phyloP scores from a whole-genome alignment of 2,329 filamentous ascomycete species.

The Arachnomyces sp. region DNA sequence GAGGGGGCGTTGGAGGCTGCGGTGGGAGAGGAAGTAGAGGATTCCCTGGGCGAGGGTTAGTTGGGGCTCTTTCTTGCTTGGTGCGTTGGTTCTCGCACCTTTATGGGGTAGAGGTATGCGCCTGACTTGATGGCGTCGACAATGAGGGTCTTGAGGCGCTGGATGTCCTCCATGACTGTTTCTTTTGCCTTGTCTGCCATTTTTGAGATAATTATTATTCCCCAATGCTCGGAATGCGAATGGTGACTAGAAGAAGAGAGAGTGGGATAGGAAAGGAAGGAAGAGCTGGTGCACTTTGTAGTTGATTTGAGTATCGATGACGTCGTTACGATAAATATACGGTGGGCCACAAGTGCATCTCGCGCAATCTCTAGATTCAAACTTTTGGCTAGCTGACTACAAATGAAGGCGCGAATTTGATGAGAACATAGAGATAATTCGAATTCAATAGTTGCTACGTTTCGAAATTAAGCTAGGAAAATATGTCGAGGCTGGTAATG shows the following conservation, averaged over 20 bases:
- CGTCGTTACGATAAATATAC: too few species aligned
- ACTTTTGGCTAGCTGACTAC: too few species aligned
- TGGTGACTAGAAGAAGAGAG: too few species aligned
- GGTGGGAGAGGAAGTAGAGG: slow-evolving; percentile 51
- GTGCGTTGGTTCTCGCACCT: slow-evolving; percentile 31
- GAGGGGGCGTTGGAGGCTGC: slow-evolving; percentile 52
- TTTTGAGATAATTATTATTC: neutral
- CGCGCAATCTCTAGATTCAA: too few species aligned
- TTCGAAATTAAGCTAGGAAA: too few species aligned
- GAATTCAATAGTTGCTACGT: too few species aligned
- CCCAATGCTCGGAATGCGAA: too few species aligned
- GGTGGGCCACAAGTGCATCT: too few species aligned
- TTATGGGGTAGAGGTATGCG: slow-evolving; percentile 80
- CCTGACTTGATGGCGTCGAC: slow-evolving; percentile 64
- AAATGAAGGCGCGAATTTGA: too few species aligned
- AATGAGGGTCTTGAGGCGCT: slow-evolving; percentile 55
- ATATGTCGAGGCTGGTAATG: too few species aligned
- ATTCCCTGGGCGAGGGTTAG: slow-evolving; percentile 43
- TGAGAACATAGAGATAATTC: too few species aligned
- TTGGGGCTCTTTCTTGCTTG: slow-evolving; percentile 4
- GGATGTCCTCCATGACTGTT: slow-evolving; percentile 60
- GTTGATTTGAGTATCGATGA: neutral
- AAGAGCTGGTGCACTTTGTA: neutral
- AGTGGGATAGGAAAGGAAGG: neutral
- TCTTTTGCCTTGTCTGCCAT: slow-evolving; percentile 48